Evolutionary conservation across 176 grass and related monocot species (phyloP), one percentile per base, ranked within the genome.

Genomic region (Oropetium thomaeum): DNA sequence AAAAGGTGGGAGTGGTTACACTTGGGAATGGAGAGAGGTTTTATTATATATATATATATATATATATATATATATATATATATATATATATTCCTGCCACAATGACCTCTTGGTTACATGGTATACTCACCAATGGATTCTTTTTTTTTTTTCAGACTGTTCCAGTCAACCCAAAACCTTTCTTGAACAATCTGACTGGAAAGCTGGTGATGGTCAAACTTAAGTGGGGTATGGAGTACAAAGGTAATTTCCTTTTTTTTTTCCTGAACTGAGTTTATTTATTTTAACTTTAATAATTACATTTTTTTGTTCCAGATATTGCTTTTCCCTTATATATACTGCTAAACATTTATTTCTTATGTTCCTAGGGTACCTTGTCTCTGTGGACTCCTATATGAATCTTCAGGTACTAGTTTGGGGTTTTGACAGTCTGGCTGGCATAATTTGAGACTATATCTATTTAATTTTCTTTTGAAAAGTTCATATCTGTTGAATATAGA

Each of bases 201-300:
- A 98, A 92, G 79, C 79, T 79, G 65, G 95, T 92, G 33, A 89
- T 94, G 78, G 91, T 97, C 58, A 98, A 97, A 82, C 75, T 94
- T 38, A 98, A 98, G 75, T 98, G 95, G 95, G 95, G 95, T 51
- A 98, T 98, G 95, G 95, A 98, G 69, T 94, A 98, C 67, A 98
- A 94, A 93, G 95, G 94, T 97, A 81, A 79, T 38, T 29, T 83
- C 5, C 62, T 7, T n/a, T 5, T 31, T 58, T 6, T 13, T 8
- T 61, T 55, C 53, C 78, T 16, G 16, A 59, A 62, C 16, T 48
- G 35, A 80, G 8, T 26, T 57, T 26, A 23, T 65, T 28, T 20
- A 10, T 31, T 65, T 76, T 25, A 27, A 32, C 54, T 73, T 65
- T 5, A 58, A 25, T 34, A 13, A 10, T 31, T 32, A 22, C 41